phyloP scores from a whole-genome alignment of 1,284 basidiomycete genomes.

The Ganoderma boninense region DNA sequence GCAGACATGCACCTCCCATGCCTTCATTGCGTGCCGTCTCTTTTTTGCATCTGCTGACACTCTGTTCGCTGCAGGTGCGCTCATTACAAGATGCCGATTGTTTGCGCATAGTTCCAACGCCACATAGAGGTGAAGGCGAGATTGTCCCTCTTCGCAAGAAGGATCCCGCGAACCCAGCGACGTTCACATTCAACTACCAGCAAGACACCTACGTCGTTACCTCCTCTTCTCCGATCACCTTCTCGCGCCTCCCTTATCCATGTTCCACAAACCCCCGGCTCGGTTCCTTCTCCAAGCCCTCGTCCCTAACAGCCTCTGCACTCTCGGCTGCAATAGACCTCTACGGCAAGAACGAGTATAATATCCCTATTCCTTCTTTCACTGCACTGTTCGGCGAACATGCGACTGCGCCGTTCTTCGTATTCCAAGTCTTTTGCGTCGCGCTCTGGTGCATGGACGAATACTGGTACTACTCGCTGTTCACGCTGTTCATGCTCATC shows the following conservation, averaged over 20 bases:
- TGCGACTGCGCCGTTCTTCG: conserved; percentile 94
- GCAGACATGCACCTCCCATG: background rate
- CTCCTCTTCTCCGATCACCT: conserved; percentile 66
- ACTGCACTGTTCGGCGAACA: conserved; percentile 90
- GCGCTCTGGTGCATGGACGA: conserved; percentile 96
- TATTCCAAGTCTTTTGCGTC: conserved; percentile 96
- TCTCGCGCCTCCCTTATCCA: conserved; percentile 91
- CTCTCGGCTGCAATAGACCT: conserved; percentile 61
- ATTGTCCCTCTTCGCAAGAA: conserved; percentile 85
- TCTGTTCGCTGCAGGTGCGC: conserved; percentile 54
- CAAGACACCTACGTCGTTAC: conserved; percentile 92
- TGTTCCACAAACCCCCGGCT: conserved; percentile 80
- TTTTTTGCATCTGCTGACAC: background rate
- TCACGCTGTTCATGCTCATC: conserved; percentile 96
- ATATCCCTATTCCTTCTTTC: conserved; percentile 95
- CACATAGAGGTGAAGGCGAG: conserved; percentile 91
- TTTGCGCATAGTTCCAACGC: conserved; percentile 86
- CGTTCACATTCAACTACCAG: conserved; percentile 94
- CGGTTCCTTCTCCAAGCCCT: conserved; percentile 69
- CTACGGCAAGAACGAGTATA: conserved; percentile 93
- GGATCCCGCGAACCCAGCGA: conserved; percentile 58
- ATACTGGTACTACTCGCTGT: conserved; percentile 97
- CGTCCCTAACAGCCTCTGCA: conserved; percentile 50
- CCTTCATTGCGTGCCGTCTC: background rate
- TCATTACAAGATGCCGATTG: conserved; percentile 80